phyloP scores from a whole-genome alignment of 2,329 filamentous ascomycete genomes.

The Colletotrichum somersetense region DNA sequence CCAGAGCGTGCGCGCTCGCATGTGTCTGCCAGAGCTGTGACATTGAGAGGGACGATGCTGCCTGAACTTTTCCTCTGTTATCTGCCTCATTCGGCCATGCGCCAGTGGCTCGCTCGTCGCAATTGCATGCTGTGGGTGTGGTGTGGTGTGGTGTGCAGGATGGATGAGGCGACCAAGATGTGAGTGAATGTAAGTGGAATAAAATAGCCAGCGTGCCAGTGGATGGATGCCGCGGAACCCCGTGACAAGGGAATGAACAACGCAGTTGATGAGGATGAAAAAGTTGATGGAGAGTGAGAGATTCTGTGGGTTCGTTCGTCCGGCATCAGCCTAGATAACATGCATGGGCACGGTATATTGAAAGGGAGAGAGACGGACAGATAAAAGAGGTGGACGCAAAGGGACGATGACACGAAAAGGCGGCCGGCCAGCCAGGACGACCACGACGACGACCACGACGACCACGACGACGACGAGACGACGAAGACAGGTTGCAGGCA shows the following conservation, averaged over 20 bases:
- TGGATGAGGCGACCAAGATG: neutral
- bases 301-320: neutral
- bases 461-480: neutral
- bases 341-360: conserved; percentile 4
- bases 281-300: neutral
- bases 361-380: conserved; percentile 9
- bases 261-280: neutral
- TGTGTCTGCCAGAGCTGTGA: neutral
- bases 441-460: too few relatives aligned
- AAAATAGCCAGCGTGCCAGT: neutral
- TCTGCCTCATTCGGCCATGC: neutral
- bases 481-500: conserved; percentile 23
- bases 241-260: neutral
- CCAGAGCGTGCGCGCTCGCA: conserved; percentile 3
- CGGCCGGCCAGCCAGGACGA: conserved; percentile 8
- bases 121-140: neutral
- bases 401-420: conserved; percentile 20
- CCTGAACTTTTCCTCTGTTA: neutral
- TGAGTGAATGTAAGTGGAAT: neutral
- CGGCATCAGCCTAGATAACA: neutral
- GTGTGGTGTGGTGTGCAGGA: neutral
- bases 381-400: conserved; percentile 13
- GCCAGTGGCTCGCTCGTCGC: neutral
- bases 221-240: neutral
- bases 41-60: neutral